Base-by-base conservation (phyloP, 495 filamentous ascomycete species). In the Aspergillus coremiiformis region DNA sequence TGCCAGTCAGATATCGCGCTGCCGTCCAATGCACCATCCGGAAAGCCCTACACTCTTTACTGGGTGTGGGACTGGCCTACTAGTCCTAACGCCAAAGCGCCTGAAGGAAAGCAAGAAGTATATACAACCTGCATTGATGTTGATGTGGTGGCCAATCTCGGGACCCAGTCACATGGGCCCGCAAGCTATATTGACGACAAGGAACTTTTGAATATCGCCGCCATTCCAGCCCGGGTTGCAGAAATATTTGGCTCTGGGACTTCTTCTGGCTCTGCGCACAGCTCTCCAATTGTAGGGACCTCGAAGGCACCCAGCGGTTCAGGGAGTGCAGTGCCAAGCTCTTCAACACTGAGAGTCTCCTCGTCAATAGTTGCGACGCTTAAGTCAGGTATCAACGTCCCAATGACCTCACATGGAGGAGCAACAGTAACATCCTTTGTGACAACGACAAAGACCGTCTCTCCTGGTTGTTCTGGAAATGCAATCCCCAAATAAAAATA, bases 61-160 rank as follows among this genome's bases (percentile, higher is more conserved):
- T 96, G 90, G 90, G 82, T 95, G 4, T 95, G 90, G 90, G 84
- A 94, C 56, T 96, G 89, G 89, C 83, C 85, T 4, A 84, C 80
- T 0, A 66, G 65, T 11, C 66, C 78, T 12, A 63, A 61, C 11
- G 61, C 77, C 59, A 75, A 68, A 41, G 67, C 46, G 12, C 77
- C 78, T 2, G 60, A 77, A 0, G 77, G 78, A 19, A 83, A 79
- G 53, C 72, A 74, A 50, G 84, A 96, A 65, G 78, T 83, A 52
- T 96, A 95, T 63, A 90, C 87, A 0, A 84, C 84, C 7, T 92
- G 90, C 59, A 80, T 89, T 59, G 90, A 96, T 66, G 75, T 91
- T 53, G 68, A 85, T 35, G 69, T 94, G 44, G 67, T 72, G 47
- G 72, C 54, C 37, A 58, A 27, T 10, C 41, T 63, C 14, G 53